Conservation (phyloP, 2,329 filamentous ascomycete genomes). For the Dryadomyces quercivorus region DNA sequence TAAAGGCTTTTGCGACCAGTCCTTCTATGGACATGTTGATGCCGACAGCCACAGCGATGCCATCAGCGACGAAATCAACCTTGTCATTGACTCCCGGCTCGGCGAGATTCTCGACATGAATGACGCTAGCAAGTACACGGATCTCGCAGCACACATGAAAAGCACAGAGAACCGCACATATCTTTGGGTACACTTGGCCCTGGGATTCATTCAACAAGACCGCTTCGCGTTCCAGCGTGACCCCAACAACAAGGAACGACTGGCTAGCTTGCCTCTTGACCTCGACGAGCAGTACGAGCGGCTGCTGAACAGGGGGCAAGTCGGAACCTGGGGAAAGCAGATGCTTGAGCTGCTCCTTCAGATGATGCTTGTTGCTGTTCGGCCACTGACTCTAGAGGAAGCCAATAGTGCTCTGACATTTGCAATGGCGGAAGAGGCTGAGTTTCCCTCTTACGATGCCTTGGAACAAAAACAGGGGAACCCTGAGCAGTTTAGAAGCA, state of each 20-base stretch:
- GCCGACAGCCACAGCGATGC: slow-evolving; percentile 13
- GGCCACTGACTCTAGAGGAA: slow-evolving; percentile 21
- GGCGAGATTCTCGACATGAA: not conserved
- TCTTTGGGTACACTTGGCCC: slow-evolving; percentile 14
- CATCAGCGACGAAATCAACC: slow-evolving; percentile 16
- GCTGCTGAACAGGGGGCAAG: slow-evolving; percentile 19
- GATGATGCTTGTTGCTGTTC: slow-evolving; percentile 20
- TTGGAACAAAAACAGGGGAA: slow-evolving; percentile 2
- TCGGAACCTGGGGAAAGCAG: slow-evolving; percentile 15
- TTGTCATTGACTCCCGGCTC: slow-evolving; percentile 6
- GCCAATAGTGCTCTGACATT: slow-evolving; percentile 18
- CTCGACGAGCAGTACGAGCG: slow-evolving; percentile 22
- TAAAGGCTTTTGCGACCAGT: slow-evolving; percentile 20
- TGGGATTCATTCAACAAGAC: slow-evolving; percentile 10
- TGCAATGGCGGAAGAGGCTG: not conserved
- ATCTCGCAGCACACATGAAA: slow-evolving; percentile 8
- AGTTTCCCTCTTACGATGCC: not conserved
- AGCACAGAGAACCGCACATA: slow-evolving; percentile 14
- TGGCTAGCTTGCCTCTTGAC: slow-evolving; percentile 11
- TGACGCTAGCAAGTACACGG: not conserved
- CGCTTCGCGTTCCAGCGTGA: not conserved
- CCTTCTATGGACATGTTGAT: slow-evolving; percentile 6
- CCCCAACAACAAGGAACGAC: not conserved
- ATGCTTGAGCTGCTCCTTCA: slow-evolving; percentile 16
- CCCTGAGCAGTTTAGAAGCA: slow-evolving; percentile 8